These are phyloP conservation scores for Blastobotrys parvus DNA, from an alignment of 805 yeast species.

Conservation along the genomic window DNA sequence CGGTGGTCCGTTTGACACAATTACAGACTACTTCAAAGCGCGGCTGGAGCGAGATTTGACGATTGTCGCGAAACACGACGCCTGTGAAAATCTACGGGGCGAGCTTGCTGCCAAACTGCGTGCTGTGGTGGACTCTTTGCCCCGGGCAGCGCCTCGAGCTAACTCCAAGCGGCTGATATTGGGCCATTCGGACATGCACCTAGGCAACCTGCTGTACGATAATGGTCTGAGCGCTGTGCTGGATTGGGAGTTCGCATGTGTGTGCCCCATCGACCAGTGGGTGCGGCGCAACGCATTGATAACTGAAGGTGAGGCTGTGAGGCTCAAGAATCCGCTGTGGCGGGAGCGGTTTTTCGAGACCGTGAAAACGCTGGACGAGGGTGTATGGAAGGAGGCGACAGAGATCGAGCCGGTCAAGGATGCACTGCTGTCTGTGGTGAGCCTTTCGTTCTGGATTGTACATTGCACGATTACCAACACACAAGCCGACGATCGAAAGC, in stretches of 20 bases:
- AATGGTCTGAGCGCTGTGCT: neutral
- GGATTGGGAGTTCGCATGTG: neutral
- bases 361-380: neutral
- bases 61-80: neutral
- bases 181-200: neutral
- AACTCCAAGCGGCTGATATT: neutral
- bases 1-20: neutral
- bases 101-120: neutral
- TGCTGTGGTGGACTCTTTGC: neutral
- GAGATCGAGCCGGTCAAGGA: neutral
- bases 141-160: neutral
- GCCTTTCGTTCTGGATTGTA: neutral
- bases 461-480: neutral
- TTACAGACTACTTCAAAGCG: neutral
- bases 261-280: constrained; percentile 1
- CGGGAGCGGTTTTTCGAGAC: neutral
- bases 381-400: neutral
- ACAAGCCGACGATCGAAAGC: neutral
- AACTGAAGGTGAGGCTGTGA: too few species aligned
- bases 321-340: neutral
- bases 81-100: neutral
- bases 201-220: neutral
- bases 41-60: neutral
- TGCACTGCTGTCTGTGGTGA: neutral
- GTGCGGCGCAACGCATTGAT: neutral